Evolutionary conservation across 805 yeast genomes (phyloP).

Genomic region (Lachancea mirantina): DNA sequence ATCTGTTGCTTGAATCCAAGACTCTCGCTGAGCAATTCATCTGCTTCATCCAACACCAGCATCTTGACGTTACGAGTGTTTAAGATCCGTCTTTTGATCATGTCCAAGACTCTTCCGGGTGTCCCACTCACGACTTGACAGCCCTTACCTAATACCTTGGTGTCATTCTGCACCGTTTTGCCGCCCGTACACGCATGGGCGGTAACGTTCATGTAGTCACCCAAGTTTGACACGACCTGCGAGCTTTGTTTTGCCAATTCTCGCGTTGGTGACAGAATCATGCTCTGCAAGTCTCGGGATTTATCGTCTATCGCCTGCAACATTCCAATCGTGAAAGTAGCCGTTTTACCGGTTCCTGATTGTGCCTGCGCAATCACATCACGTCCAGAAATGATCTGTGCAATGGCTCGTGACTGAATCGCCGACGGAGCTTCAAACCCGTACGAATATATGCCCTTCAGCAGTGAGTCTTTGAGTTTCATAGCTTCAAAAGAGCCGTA

Average conservation of each 20-base stretch:
- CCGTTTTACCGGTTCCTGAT: conserved; percentile 98
- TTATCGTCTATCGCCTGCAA: conserved; percentile 76
- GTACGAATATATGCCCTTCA: conserved; percentile 66
- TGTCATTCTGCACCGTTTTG: conserved; percentile 72
- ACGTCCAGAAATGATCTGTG: conserved; percentile 87
- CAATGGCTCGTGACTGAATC: conserved; percentile 92
- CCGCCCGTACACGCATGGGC: conserved; percentile 96
- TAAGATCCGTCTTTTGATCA: conserved; percentile 77
- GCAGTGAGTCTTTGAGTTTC: conserved; percentile 55
- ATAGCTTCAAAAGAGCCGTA: conserved; percentile 66
- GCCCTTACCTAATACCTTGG: conserved; percentile 55
- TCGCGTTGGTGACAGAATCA: conserved; percentile 91
- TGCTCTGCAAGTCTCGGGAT: conserved; percentile 74
- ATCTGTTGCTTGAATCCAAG: conserved; percentile 94
- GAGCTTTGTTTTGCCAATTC: conserved; percentile 92
- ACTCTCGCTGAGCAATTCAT: conserved; percentile 77
- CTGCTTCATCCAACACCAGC: conserved; percentile 94
- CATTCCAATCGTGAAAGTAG: conserved; percentile 94
- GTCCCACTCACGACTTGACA: conserved; percentile 94
- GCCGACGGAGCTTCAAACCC: conserved; percentile 97
- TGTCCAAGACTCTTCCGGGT: conserved; percentile 91
- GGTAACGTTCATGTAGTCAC: conserved; percentile 78
- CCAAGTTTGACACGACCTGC: conserved; percentile 77
- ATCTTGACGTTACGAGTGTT: conserved; percentile 72
- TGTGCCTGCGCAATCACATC: conserved; percentile 98